These are phyloP conservation scores for Pichia occidentalis DNA, from an alignment of 805 yeast genomes.

Conservation along the genomic window DNA sequence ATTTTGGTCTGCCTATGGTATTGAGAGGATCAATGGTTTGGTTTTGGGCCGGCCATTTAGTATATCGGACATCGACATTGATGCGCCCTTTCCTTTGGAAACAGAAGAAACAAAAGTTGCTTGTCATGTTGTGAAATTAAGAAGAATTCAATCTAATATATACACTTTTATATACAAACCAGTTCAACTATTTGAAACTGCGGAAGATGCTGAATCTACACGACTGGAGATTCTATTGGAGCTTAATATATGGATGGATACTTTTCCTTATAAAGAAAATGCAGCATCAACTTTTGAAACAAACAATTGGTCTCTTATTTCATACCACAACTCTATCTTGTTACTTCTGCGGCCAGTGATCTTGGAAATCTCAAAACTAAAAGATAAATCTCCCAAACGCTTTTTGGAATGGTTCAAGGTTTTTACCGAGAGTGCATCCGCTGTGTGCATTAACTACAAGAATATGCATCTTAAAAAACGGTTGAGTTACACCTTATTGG, in stretches of 20 bases:
- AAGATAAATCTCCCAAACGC: conserved; percentile 17
- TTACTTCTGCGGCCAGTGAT: conserved; percentile 28
- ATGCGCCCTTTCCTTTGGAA: conserved; percentile 24
- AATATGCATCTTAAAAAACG: conserved; percentile 23
- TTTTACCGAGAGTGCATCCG: conserved; percentile 28
- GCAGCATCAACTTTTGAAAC: conserved; percentile 29
- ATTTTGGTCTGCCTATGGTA: conserved; percentile 33
- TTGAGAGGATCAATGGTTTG: conserved; percentile 31
- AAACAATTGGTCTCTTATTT: conserved; percentile 28
- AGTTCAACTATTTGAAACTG: conserved; percentile 14
- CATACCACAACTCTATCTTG: conserved; percentile 31
- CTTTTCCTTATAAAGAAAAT: conserved; percentile 25
- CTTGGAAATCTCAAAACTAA: conserved; percentile 18
- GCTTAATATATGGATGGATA: conserved; percentile 29
- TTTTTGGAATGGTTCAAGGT: conserved; percentile 29
- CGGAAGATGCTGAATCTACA: conserved; percentile 25
- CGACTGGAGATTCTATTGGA: conserved; percentile 28
- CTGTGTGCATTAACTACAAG: conserved; percentile 26
- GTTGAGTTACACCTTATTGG: conserved; percentile 27
- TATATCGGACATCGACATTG: conserved; percentile 32
- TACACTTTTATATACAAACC: conserved; percentile 31
- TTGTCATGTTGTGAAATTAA: conserved; percentile 27
- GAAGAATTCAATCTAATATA: conserved; percentile 31
- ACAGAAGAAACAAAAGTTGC: conserved; percentile 23
- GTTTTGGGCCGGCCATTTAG: conserved; percentile 33